These are phyloP conservation scores for Entamoeba moshkovskii DNA, from an alignment of 208 protist species.

Conservation along the genomic window DNA sequence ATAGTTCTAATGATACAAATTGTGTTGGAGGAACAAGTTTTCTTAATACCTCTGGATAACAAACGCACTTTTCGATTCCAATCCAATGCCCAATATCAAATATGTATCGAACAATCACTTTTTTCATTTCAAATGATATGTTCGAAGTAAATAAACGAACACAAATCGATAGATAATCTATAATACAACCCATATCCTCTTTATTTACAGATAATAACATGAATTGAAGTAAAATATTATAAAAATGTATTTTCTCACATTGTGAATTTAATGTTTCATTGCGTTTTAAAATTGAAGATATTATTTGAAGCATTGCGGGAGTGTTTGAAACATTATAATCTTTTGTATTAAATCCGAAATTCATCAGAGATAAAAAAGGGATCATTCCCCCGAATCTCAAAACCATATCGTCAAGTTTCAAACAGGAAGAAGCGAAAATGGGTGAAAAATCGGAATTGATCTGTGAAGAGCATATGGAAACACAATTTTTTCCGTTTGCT, in stretches of 20 bases:
- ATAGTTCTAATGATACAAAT: neutral
- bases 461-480: neutral
- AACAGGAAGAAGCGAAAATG: neutral
- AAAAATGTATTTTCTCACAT: neutral
- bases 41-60: neutral
- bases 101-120: neutral
- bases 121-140: neutral
- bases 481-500: neutral
- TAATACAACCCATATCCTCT: neutral
- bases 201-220: neutral
- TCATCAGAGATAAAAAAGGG: neutral
- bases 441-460: neutral
- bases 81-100: neutral
- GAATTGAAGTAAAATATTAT: neutral
- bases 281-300: neutral
- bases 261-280: neutral
- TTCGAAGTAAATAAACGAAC: neutral
- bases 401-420: neutral
- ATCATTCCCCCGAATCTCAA: neutral
- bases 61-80: neutral
- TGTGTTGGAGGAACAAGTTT: neutral
- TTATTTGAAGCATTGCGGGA: neutral
- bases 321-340: neutral
- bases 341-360: neutral
- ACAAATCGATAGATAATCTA: neutral